phyloP scores from a whole-genome alignment of 2,329 filamentous ascomycete genomes.

The Alternaria dauci region DNA sequence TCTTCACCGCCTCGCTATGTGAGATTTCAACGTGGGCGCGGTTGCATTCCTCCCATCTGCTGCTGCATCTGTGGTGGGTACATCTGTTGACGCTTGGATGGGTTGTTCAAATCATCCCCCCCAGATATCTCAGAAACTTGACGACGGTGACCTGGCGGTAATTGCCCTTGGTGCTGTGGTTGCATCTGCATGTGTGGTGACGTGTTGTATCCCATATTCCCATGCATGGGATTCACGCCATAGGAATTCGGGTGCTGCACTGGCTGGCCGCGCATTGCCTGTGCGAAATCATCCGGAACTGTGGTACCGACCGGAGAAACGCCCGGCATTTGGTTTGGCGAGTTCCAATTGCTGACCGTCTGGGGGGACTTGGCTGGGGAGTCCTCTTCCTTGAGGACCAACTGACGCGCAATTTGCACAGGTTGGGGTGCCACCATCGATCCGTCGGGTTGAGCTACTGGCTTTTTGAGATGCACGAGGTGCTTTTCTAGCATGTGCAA shows the following conservation, averaged over 20 bases:
- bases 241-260: constrained; percentile 50
- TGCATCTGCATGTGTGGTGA: constrained; percentile 52
- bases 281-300: constrained; percentile 57
- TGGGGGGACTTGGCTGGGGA: constrained; percentile 70
- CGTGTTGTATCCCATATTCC: constrained; percentile 50
- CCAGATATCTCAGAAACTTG: constrained; percentile 69
- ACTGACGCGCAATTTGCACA: constrained; percentile 62
- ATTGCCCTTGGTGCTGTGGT: constrained; percentile 38
- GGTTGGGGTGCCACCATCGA: constrained; percentile 62
- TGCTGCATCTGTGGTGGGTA: constrained; percentile 57
- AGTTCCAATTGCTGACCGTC: constrained; percentile 69
- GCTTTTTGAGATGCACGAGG: constrained; percentile 81
- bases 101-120: constrained; percentile 59
- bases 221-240: constrained; percentile 46
- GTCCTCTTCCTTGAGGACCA: constrained; percentile 67
- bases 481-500: constrained; percentile 86
- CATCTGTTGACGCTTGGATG: constrained; percentile 67
- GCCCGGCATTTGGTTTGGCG: constrained; percentile 65
- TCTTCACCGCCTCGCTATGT: background rate
- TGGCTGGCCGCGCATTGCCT: constrained; percentile 53
- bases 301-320: constrained; percentile 64
- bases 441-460: constrained; percentile 51
- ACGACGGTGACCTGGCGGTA: constrained; percentile 56
- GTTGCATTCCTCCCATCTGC: constrained; percentile 61
- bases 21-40: constrained; percentile 53